phyloP scores from a whole-genome alignment of 371 early-diverging fungal species.

The Dinochytrium kinnereticum region DNA sequence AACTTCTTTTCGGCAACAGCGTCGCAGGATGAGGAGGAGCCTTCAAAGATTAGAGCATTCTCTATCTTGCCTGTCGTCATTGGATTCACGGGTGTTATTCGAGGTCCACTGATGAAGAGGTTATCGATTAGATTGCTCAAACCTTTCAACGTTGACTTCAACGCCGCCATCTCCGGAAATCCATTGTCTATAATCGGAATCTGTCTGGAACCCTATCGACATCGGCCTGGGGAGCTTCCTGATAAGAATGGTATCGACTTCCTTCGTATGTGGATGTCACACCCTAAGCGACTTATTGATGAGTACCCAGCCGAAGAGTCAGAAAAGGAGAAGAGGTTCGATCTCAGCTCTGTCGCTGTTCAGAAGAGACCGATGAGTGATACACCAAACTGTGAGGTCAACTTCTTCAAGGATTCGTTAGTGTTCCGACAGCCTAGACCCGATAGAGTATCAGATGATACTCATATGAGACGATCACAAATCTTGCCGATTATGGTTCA shows the following conservation, averaged over 20 bases:
- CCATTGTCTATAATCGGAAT: conserved; percentile 50
- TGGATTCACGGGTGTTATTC: conserved; percentile 36
- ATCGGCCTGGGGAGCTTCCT: conserved; percentile 40
- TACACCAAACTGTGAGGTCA: conserved; percentile 25
- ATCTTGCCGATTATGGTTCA: conserved; percentile 19
- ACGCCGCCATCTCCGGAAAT: conserved; percentile 35
- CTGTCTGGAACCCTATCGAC: conserved; percentile 57
- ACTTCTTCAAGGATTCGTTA: conserved; percentile 42
- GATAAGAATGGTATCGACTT: conserved; percentile 58
- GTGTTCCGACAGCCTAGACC: conserved; percentile 36
- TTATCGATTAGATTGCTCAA: conserved; percentile 41
- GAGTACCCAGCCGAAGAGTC: conserved; percentile 46
- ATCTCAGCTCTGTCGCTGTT: conserved; percentile 21
- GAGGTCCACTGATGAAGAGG: conserved; percentile 48
- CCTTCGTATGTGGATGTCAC: conserved; percentile 58
- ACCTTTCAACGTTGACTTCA: conserved; percentile 30
- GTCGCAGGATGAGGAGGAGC: conserved; percentile 33
- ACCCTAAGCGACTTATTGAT: conserved; percentile 52
- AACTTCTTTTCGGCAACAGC: conserved; percentile 37
- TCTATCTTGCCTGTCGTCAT: conserved; percentile 48
- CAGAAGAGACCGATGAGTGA: conserved; percentile 8
- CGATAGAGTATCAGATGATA: conserved; percentile 19
- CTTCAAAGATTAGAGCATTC: conserved; percentile 35
- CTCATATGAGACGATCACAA: conserved; percentile 22
- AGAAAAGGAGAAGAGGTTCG: conserved; percentile 44